phyloP scores from a whole-genome alignment of 2,329 filamentous ascomycete genomes.

The Berkeleyomyces basicola region DNA sequence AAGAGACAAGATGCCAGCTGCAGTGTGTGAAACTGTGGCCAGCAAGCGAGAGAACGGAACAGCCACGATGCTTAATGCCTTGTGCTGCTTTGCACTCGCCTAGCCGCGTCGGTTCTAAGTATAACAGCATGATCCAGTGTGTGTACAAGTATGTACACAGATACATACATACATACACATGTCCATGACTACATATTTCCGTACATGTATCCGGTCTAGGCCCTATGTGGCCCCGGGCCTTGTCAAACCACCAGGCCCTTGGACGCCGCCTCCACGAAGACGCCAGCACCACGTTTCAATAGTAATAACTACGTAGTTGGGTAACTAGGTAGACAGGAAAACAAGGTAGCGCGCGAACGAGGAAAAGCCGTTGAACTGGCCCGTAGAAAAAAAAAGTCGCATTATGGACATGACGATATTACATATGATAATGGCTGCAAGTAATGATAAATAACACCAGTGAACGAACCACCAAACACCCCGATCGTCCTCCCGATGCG shows the following conservation, averaged over 20 bases:
- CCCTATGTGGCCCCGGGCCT: background rate
- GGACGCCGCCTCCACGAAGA: background rate
- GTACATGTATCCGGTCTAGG: background rate
- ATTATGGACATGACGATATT: background rate
- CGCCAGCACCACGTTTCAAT: background rate
- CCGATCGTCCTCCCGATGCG: conserved; percentile 1
- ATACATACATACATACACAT: background rate
- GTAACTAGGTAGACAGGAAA: no score
- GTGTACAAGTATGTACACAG: no score
- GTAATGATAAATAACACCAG: background rate
- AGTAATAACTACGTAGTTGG: background rate
- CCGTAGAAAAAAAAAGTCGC: background rate
- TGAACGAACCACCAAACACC: background rate
- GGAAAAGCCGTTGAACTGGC: background rate
- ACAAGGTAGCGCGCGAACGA: no score
- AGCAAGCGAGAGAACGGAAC: background rate
- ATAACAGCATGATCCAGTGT: background rate
- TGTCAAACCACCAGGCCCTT: background rate
- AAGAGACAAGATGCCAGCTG: background rate
- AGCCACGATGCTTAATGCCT: background rate
- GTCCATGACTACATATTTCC: no score
- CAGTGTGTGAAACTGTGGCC: background rate
- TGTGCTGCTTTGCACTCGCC: background rate
- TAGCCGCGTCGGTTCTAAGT: conserved; percentile 1
- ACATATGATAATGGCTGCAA: background rate